Conservation (phyloP, 2,329 filamentous ascomycete species). For the Phaeosphaeriaceae sp. region DNA sequence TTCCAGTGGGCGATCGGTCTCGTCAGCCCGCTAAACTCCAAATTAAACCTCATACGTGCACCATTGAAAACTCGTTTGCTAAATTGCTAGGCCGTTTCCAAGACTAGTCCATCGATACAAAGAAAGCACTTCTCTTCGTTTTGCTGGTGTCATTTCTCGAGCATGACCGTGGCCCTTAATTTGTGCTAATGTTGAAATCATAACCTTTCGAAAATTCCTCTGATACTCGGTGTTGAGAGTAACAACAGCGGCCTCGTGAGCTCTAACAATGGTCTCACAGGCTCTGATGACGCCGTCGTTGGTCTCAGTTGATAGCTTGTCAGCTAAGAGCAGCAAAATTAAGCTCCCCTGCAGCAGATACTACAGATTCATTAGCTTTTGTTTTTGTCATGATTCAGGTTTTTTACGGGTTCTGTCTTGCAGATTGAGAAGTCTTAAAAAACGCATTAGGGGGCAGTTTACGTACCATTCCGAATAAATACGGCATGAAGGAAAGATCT, state of each 20-base stretch:
- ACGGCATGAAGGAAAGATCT: constrained; percentile 92
- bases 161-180: constrained; percentile 46
- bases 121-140: constrained; percentile 57
- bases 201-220: constrained; percentile 63
- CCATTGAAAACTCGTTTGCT: background rate
- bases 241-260: constrained; percentile 92
- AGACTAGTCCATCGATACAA: constrained; percentile 60
- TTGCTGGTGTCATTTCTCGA: constrained; percentile 46
- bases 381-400: background rate
- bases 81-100: constrained; percentile 49
- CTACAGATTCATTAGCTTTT: constrained; percentile 18
- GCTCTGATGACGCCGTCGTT: constrained; percentile 83
- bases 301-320: constrained; percentile 85
- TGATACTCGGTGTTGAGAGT: constrained; percentile 94
- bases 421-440: background rate
- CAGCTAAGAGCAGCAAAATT: constrained; percentile 82
- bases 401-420: no score
- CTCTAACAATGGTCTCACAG: constrained; percentile 90
- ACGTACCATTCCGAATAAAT: constrained; percentile 83
- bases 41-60: background rate
- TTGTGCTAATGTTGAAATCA: constrained; percentile 51
- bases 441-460: no score
- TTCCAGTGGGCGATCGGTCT: background rate
- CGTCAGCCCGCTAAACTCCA: no score
- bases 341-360: constrained; percentile 91